These are phyloP conservation scores for Myxozyma neglecta DNA, from an alignment of 805 yeast species.

Conservation along the genomic window DNA sequence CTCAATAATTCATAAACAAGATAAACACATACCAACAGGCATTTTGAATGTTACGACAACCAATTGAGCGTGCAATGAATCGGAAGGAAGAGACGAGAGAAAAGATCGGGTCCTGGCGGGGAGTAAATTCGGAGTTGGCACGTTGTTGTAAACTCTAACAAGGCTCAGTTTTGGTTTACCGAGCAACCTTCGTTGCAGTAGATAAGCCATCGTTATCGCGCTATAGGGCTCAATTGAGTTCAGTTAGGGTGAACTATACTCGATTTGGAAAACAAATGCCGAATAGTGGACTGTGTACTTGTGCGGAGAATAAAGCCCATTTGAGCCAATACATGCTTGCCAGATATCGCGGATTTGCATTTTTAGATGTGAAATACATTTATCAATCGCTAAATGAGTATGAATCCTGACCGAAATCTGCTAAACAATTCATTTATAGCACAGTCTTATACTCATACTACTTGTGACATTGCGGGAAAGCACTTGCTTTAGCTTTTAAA, in stretches of 20 bases:
- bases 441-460: no score
- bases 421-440: no score
- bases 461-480: no score
- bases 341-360: not conserved
- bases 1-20: not conserved
- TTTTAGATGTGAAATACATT: no score
- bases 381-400: no score
- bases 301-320: not conserved
- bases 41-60: not conserved
- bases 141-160: not conserved
- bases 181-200: not conserved
- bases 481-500: no score
- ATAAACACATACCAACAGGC: slow-evolving; percentile 8
- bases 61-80: not conserved
- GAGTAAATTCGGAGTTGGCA: not conserved
- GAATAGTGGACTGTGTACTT: not conserved
- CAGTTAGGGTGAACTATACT: not conserved
- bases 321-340: not conserved
- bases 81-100: not conserved
- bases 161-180: not conserved
- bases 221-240: not conserved
- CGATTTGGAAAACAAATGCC: not conserved
- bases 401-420: no score
- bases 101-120: not conserved
- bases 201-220: slow-evolving; percentile 8